Conservation (phyloP, 2,329 filamentous ascomycete genomes). For the Lasiodiplodia gonubiensis region DNA sequence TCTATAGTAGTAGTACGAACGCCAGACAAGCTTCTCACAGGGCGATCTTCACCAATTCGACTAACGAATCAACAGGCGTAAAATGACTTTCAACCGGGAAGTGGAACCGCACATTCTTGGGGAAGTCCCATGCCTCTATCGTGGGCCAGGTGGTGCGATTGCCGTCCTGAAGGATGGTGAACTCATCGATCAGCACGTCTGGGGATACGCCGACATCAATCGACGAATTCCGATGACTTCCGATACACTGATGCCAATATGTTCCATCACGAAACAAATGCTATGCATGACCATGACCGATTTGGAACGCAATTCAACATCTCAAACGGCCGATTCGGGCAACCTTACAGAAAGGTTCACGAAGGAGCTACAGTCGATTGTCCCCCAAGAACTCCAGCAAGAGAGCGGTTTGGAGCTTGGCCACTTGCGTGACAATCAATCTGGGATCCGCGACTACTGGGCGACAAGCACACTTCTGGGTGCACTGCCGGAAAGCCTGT, state of each 20-base stretch:
- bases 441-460: not conserved
- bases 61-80: too few relatives aligned
- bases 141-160: constrained; percentile 51
- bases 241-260: constrained; percentile 51
- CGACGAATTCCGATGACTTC: constrained; percentile 44
- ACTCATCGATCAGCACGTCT: constrained; percentile 46
- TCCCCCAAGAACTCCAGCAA: not conserved
- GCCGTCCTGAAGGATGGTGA: constrained; percentile 53
- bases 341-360: not conserved
- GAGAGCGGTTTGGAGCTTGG: not conserved
- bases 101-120: too few relatives aligned
- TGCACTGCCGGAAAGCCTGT: not conserved
- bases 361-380: not conserved
- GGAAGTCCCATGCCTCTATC: constrained; percentile 15
- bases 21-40: too few relatives aligned
- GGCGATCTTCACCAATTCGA: too few relatives aligned
- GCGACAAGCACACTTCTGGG: not conserved
- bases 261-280: constrained; percentile 56
- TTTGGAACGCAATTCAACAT: constrained; percentile 38
- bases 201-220: constrained; percentile 54
- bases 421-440: not conserved
- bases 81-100: too few relatives aligned
- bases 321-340: not conserved
- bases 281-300: constrained; percentile 47
- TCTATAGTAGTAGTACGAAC: too few relatives aligned